phyloP scores from a whole-genome alignment of 306 rosid genomes.

The Argentina anserina region DNA sequence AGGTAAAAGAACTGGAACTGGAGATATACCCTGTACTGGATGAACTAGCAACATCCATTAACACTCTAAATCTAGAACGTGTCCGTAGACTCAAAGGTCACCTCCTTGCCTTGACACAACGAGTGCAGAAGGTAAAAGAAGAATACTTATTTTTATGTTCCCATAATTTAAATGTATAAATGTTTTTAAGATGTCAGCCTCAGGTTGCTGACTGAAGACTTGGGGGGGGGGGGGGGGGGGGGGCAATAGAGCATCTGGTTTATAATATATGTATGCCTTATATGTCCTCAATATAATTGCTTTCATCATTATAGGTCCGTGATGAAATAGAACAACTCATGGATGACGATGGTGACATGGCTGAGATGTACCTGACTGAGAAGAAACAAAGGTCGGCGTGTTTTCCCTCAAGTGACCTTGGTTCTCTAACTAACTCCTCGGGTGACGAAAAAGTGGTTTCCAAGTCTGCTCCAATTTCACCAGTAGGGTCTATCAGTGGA shows the following conservation, averaged over 20 bases:
- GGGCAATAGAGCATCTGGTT: not conserved
- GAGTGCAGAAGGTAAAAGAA: slow-evolving; percentile 80
- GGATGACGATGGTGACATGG: slow-evolving; percentile 56
- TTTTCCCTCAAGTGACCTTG: slow-evolving; percentile 41
- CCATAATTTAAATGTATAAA: not conserved
- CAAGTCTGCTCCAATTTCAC: slow-evolving; percentile 81
- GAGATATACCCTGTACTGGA: slow-evolving; percentile 90
- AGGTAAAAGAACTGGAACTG: slow-evolving; percentile 70
- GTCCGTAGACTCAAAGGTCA: slow-evolving; percentile 92
- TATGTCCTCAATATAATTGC: slow-evolving; percentile 17
- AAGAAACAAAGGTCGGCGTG: slow-evolving; percentile 42
- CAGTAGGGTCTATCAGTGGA: slow-evolving; percentile 49
- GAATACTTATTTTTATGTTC: not conserved
- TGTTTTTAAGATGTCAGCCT: not conserved
- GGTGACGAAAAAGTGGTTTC: slow-evolving; percentile 35
- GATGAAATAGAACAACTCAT: slow-evolving; percentile 51
- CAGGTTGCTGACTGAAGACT: not conserved
- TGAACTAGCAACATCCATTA: slow-evolving; percentile 72
- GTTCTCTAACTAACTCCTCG: slow-evolving; percentile 30
- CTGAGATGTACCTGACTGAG: slow-evolving; percentile 51
- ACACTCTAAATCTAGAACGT: slow-evolving; percentile 84
- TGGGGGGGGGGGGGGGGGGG: too few species aligned
- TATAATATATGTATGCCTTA: slow-evolving; percentile 12
- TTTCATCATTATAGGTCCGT: slow-evolving; percentile 40
- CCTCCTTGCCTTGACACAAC: slow-evolving; percentile 86